A percentile compares a stretch with the other conserved stretches of the same genome.
phyloP scores from a whole-genome alignment of 2,329 filamentous ascomycete species.

The Exserohilum turcica region DNA sequence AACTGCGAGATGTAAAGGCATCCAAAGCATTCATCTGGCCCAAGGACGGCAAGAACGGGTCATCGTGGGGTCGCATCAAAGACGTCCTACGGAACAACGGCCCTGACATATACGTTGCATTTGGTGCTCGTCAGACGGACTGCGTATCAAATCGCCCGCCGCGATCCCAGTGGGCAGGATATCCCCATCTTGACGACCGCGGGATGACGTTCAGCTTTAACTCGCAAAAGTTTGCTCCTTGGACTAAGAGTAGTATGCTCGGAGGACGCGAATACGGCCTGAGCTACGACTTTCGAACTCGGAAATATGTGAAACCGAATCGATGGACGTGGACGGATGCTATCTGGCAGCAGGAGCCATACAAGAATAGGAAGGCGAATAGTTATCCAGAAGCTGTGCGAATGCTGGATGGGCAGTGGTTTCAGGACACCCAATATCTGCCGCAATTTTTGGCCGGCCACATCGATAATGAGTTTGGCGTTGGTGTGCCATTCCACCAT shows the following conservation, averaged over 20 bases:
- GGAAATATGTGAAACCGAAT: slow-evolving; percentile 39
- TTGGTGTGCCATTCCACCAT: neutral
- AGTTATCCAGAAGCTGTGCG: slow-evolving; percentile 34
- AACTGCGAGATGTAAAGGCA: slow-evolving; percentile 34
- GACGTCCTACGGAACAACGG: slow-evolving; percentile 51
- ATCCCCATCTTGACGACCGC: slow-evolving; percentile 37
- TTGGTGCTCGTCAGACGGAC: slow-evolving; percentile 46
- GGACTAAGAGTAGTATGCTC: slow-evolving; percentile 19
- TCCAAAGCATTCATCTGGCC: slow-evolving; percentile 53
- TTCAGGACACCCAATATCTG: slow-evolving; percentile 23
- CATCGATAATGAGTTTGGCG: slow-evolving; percentile 5
- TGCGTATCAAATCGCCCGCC: slow-evolving; percentile 47
- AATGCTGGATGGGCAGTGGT: slow-evolving; percentile 36
- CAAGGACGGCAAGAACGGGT: slow-evolving; percentile 49
- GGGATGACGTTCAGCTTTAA: slow-evolving; percentile 17
- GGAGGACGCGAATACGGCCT: slow-evolving; percentile 22
- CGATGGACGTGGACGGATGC: slow-evolving; percentile 40
- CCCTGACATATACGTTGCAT: slow-evolving; percentile 53
- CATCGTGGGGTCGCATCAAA: slow-evolving; percentile 48
- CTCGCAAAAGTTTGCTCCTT: slow-evolving; percentile 20
- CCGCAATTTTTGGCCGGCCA: slow-evolving; percentile 10
- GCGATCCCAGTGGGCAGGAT: slow-evolving; percentile 45
- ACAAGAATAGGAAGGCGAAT: slow-evolving; percentile 16
- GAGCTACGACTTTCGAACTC: slow-evolving; percentile 46
- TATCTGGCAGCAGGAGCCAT: slow-evolving; percentile 34